A percentile compares a stretch with the other conserved stretches of the same genome.
These are phyloP conservation scores for Cryptosporidium muris DNA, from an alignment of 169 alveolate species.

Conservation along the genomic window DNA sequence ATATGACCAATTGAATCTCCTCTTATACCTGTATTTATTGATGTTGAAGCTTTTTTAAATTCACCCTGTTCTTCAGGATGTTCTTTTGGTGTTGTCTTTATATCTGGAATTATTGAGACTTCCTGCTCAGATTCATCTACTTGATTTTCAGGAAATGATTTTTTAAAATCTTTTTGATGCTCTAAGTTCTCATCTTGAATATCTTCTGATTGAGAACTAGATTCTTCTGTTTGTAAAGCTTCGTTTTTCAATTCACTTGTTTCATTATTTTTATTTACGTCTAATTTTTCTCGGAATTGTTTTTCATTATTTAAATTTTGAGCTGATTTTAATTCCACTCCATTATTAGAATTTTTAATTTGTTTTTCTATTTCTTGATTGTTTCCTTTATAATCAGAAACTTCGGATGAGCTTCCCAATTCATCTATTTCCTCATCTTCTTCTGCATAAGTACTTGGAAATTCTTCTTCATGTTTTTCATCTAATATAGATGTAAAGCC, in stretches of 20 bases:
- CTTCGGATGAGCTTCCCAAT: neutral
- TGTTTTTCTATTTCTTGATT: too few species aligned
- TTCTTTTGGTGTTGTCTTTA: neutral
- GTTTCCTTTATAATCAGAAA: too few species aligned
- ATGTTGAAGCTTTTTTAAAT: constrained; percentile 51
- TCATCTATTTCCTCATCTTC: constrained; percentile 31
- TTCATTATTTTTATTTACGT: neutral
- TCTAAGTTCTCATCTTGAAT: too few species aligned
- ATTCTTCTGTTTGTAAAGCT: neutral
- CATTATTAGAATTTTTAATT: too few species aligned
- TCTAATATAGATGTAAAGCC: neutral
- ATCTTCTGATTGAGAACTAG: neutral
- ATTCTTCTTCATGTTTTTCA: neutral
- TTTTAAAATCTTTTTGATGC: too few species aligned
- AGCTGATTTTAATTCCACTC: too few species aligned
- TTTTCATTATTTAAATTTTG: neutral
- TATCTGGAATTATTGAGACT: too few species aligned
- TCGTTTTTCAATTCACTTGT: neutral
- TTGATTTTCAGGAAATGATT: too few species aligned
- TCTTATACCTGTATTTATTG: constrained; percentile 20
- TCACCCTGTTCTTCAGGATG: neutral
- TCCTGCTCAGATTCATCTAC: too few species aligned
- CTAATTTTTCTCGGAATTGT: neutral
- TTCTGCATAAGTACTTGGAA: constrained; percentile 56
- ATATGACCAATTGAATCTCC: constrained; percentile 34